phyloP scores from a whole-genome alignment of 257 asterid genomes.

The Penstemon barbatus region DNA sequence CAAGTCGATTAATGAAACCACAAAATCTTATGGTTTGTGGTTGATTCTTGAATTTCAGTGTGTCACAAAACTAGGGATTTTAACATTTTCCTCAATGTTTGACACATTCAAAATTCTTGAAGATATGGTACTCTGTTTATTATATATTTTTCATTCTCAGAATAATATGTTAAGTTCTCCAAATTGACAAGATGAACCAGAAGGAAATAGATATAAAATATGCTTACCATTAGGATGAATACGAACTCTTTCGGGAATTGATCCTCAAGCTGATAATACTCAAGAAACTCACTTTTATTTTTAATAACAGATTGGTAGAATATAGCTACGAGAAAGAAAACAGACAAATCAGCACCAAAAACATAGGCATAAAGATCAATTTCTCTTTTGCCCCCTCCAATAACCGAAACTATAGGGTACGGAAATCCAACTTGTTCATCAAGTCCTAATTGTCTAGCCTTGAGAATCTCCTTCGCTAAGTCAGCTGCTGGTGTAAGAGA shows the following conservation, averaged over 20 bases:
- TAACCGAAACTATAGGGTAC: constrained; percentile 68
- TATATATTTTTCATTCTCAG: constrained; percentile 12
- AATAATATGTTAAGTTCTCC: neutral
- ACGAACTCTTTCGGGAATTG: constrained; percentile 96
- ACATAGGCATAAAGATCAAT: constrained; percentile 91
- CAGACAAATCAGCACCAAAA: constrained; percentile 91
- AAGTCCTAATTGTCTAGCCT: constrained; percentile 53
- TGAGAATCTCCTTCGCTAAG: constrained; percentile 77
- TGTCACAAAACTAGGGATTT: too few relatives aligned
- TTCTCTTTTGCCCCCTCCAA: constrained; percentile 97
- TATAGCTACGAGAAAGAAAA: constrained; percentile 90
- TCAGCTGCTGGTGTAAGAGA: constrained; percentile 99
- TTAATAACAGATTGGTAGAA: constrained; percentile 90
- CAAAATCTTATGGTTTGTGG: neutral
- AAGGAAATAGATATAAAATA: constrained; percentile 10
- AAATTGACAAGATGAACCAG: constrained; percentile 5
- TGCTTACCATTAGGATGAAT: constrained; percentile 82
- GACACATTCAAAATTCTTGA: neutral
- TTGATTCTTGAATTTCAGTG: too few relatives aligned
- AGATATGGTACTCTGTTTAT: neutral
- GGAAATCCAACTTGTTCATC: constrained; percentile 74
- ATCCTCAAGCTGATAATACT: constrained; percentile 98
- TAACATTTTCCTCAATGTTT: too few relatives aligned
- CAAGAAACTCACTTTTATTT: constrained; percentile 85
- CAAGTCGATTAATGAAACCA: constrained; percentile 25